phyloP scores from a whole-genome alignment of 768 basidiomycete species.

The Naganishia vishniacii region DNA sequence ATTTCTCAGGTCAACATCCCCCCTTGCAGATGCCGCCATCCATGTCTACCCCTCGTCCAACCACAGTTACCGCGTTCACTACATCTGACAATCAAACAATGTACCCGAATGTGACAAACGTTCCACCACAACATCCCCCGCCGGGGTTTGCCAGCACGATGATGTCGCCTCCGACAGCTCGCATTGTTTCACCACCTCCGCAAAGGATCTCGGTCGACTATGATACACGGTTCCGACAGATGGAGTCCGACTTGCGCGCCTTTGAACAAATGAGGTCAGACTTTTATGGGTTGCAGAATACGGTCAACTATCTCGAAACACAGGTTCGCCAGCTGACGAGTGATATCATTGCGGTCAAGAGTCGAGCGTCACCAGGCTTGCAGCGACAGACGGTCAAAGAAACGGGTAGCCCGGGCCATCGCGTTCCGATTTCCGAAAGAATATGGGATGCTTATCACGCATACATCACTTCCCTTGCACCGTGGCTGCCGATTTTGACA shows the following conservation, averaged over 20 bases:
- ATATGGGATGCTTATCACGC: constrained; percentile 27
- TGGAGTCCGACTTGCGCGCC: constrained; percentile 6
- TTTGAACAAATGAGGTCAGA: constrained; percentile 15
- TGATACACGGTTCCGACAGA: constrained; percentile 18
- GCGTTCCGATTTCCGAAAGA: constrained; percentile 24
- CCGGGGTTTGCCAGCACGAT: background rate
- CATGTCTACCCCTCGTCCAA: background rate
- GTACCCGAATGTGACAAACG: background rate
- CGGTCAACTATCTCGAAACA: constrained; percentile 22
- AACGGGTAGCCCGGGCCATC: background rate
- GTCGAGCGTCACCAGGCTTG: background rate
- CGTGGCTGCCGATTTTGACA: constrained; percentile 23
- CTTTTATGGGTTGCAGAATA: constrained; percentile 12
- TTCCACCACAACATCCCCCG: background rate
- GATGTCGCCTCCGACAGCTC: background rate
- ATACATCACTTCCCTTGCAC: constrained; percentile 24
- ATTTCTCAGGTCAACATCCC: background rate
- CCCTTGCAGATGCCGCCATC: background rate
- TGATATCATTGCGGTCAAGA: constrained; percentile 7
- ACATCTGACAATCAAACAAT: background rate
- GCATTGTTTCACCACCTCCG: background rate
- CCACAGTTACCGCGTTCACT: background rate
- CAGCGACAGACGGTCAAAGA: background rate
- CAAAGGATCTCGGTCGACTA: background rate
- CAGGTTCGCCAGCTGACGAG: constrained; percentile 19